Percentiles rank a stretch among this genome's conserved stretches.
Evolutionary conservation across 192 early-diverging fungal species (phyloP).

Genomic region (Mortierella claussenii): DNA sequence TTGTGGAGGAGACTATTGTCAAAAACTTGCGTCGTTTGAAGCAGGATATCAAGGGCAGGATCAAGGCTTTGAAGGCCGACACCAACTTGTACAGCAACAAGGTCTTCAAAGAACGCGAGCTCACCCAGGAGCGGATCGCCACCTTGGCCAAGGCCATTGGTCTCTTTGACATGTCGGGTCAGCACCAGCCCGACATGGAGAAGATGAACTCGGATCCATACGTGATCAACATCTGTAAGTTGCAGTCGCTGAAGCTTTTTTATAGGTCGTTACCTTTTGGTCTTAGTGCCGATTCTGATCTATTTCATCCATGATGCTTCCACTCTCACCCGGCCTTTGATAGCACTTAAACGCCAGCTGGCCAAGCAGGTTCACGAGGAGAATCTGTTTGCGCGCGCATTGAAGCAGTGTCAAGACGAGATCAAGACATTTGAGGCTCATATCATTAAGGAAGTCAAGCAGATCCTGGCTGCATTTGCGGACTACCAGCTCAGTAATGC

Average conservation of each 20-base stretch:
- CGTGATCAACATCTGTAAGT: constrained; percentile 35
- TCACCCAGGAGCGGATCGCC: constrained; percentile 51
- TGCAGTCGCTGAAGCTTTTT: neutral
- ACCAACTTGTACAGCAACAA: constrained; percentile 42
- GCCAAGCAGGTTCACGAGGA: constrained; percentile 45
- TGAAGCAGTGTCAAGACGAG: constrained; percentile 49
- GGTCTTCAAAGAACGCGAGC: constrained; percentile 55
- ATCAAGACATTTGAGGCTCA: constrained; percentile 40
- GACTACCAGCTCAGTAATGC: constrained; percentile 33
- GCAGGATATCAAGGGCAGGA: constrained; percentile 57
- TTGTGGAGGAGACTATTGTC: constrained; percentile 47
- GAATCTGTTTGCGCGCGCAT: constrained; percentile 41
- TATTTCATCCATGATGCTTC: neutral
- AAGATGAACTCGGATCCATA: constrained; percentile 36
- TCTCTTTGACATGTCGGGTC: constrained; percentile 41
- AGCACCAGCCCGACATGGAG: constrained; percentile 42
- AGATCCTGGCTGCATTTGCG: constrained; percentile 32
- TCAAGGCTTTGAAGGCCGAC: constrained; percentile 51
- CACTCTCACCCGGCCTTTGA: too few relatives aligned
- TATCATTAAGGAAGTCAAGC: constrained; percentile 41
- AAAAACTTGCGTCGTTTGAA: constrained; percentile 48
- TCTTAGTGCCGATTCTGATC: neutral
- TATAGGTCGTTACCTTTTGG: neutral
- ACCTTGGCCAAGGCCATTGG: constrained; percentile 47
- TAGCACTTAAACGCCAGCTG: constrained; percentile 35